Evolutionary conservation across 441 rosid species (phyloP).

Genomic region (Gossypium gossypioides): DNA sequence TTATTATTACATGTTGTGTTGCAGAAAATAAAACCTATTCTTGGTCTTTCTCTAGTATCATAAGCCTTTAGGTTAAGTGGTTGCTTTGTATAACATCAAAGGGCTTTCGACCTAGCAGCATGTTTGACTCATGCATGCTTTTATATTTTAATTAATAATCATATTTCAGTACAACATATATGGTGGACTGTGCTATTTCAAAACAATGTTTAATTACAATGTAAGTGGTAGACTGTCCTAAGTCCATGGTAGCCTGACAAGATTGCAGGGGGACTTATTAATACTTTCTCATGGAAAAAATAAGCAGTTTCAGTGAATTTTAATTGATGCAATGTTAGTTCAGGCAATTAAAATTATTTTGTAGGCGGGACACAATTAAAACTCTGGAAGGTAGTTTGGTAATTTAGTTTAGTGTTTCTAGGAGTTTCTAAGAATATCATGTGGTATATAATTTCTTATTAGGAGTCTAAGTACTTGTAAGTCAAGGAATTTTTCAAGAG

Average conservation of each 20-base stretch:
- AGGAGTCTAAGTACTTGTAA: background rate
- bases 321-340: background rate
- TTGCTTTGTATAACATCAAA: background rate
- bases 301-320: background rate
- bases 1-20: background rate
- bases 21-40: background rate
- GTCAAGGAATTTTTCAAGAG: background rate
- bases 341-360: background rate
- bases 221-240: background rate
- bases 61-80: background rate
- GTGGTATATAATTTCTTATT: background rate
- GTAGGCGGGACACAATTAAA: background rate
- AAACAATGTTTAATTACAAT: background rate
- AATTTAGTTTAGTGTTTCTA: background rate
- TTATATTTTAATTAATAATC: background rate
- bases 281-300: background rate
- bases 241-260: background rate
- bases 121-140: background rate
- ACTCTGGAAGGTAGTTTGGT: background rate
- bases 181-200: background rate
- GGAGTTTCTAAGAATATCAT: background rate
- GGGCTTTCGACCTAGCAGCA: background rate
- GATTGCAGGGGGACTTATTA: background rate
- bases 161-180: background rate
- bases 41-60: background rate